Evolutionary conservation across 2,329 filamentous ascomycete genomes (phyloP).

Genomic region (Hymenotorrendiella dingleyae): DNA sequence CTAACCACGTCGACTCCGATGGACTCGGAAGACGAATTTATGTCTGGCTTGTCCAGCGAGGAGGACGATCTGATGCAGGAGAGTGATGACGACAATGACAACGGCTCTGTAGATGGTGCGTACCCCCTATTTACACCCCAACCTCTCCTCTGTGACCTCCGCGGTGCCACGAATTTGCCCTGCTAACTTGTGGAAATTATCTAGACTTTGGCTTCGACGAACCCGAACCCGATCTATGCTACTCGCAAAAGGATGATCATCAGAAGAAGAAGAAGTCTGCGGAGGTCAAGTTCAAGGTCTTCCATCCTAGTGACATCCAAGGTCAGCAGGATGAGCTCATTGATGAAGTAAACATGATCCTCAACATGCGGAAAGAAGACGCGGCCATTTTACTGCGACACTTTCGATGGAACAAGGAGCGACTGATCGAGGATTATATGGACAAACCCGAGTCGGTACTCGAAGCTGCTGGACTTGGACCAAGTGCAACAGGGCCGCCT

Average conservation of each 20-base stretch:
- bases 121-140: neutral
- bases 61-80: slow-evolving; percentile 67
- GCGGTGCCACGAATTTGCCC: too few relatives aligned
- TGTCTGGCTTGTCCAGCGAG: slow-evolving; percentile 76
- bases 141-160: too few relatives aligned
- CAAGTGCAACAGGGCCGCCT: slow-evolving; percentile 54
- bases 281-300: slow-evolving; percentile 79
- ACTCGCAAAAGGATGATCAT: slow-evolving; percentile 58
- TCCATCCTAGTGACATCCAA: slow-evolving; percentile 74
- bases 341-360: slow-evolving; percentile 82
- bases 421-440: slow-evolving; percentile 94
- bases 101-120: slow-evolving; percentile 40
- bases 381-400: slow-evolving; percentile 84
- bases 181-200: slow-evolving; percentile 4
- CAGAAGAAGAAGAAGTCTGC: slow-evolving; percentile 69
- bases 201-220: slow-evolving; percentile 40
- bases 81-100: slow-evolving; percentile 76
- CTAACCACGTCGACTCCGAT: slow-evolving; percentile 58
- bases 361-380: slow-evolving; percentile 83
- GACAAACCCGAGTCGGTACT: slow-evolving; percentile 74
- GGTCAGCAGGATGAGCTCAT: slow-evolving; percentile 80
- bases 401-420: slow-evolving; percentile 94
- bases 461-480: slow-evolving; percentile 76
- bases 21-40: slow-evolving; percentile 94
- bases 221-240: slow-evolving; percentile 41